Base-by-base conservation (phyloP, 352 stramenopile genomes). In the Halophytophthora batemanensis region DNA sequence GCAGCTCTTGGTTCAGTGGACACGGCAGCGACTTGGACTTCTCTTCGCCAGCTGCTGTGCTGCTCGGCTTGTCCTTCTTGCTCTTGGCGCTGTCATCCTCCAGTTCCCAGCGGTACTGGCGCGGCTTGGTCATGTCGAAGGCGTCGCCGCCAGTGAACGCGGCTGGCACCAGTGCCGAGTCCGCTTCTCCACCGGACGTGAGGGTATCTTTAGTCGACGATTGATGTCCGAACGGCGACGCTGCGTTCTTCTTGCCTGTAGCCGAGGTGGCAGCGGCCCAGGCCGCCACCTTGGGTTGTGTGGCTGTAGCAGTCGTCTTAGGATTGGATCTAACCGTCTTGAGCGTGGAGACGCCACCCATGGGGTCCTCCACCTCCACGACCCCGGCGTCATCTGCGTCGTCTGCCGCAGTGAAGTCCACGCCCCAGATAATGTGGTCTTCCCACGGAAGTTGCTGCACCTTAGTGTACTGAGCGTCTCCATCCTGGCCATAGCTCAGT, bases 381-480 rank as follows among this genome's bases (percentile, higher is more conserved):
- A 74, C 35, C n/a, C 53, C 43, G 14, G 50, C 43, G 1, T 35
- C 53, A 12, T 69, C 55, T 15, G 69, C 53, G 21, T 42, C 22
- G 2, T 54, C 22, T 6, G 39, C 50, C 19, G 52, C 36, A 3
- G 61, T 60, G 38, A 87, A 83, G 36, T 88, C 77, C 19, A 83
- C 64, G 0, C 79, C 82, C 82, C 84, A 95, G 8, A 90, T 58
- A 21, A 95, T 93, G 40, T 82, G 67, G 10, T 92, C 71, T 56
- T 95, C 84, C 84, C 84, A 95, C 4, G 61, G 70, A 3, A 93
- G 49, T 42, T 95, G 84, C 59, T 92, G 74, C 22, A 93, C 82
- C 36, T 87, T 90, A 22, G 87, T 65, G 49, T 92, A 95, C 34
- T 90, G 57, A 13, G 69, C 74, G 36, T 92, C 77, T 33, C 47